A percentile compares a stretch with the other conserved stretches of the same genome.
Evolutionary conservation across 805 yeast genomes (phyloP).

Genomic region (Danielia reshetovae): DNA sequence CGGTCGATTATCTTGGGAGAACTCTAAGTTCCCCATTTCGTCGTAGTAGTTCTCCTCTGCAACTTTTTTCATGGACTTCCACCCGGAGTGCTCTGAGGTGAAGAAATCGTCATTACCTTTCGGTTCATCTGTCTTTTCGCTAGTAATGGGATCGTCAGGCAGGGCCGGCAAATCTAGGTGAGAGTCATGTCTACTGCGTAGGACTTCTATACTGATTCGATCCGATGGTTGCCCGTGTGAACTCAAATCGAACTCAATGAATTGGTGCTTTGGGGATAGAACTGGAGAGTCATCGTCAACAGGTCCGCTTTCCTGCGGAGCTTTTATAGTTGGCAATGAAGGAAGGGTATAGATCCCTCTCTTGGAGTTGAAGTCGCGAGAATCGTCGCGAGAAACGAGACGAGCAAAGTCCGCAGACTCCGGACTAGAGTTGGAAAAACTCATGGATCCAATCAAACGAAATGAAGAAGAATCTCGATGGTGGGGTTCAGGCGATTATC

Average conservation of each 20-base stretch:
- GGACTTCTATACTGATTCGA: too few relatives aligned
- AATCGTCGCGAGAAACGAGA: slow-evolving; percentile 6
- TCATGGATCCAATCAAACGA: too few relatives aligned
- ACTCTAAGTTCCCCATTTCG: slow-evolving; percentile 65
- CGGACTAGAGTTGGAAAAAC: background rate
- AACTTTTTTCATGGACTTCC: slow-evolving; percentile 87
- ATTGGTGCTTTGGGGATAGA: slow-evolving; percentile 4
- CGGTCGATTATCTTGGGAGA: slow-evolving; percentile 22
- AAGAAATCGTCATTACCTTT: slow-evolving; percentile 38
- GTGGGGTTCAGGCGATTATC: too few relatives aligned
- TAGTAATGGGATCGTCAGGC: too few relatives aligned
- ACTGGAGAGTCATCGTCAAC: background rate
- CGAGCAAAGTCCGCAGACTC: slow-evolving; percentile 2
- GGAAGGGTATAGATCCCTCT: slow-evolving; percentile 12
- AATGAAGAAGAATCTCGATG: too few relatives aligned
- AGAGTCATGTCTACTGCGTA: too few relatives aligned
- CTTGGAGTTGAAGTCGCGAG: slow-evolving; percentile 6
- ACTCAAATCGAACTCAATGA: slow-evolving; percentile 30
- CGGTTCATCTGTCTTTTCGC: too few relatives aligned
- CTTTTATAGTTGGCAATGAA: slow-evolving; percentile 9
- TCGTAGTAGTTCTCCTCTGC: slow-evolving; percentile 77
- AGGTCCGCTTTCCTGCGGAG: background rate
- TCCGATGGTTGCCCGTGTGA: slow-evolving; percentile 2
- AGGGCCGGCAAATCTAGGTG: too few relatives aligned
- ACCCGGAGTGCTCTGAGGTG: slow-evolving; percentile 44